Evolutionary conservation across 2,329 filamentous ascomycete species (phyloP).

Genomic region (Metarhizium rileyi): DNA sequence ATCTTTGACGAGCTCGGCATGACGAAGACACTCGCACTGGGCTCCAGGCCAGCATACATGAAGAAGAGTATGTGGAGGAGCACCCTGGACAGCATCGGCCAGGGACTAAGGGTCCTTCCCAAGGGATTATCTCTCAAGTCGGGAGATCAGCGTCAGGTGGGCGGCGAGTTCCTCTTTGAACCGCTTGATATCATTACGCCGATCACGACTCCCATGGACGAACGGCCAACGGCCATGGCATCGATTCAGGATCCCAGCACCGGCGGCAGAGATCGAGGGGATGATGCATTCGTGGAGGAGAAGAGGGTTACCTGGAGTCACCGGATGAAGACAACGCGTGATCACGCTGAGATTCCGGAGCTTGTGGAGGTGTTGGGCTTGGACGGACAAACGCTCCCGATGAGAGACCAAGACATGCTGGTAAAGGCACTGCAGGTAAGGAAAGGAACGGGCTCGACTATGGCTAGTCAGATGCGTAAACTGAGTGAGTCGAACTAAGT

Average conservation of each 20-base stretch:
- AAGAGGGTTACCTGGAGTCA: slow-evolving; percentile 70
- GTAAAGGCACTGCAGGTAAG: slow-evolving; percentile 33
- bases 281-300: slow-evolving; percentile 29
- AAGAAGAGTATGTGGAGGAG: slow-evolving; percentile 41
- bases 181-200: slow-evolving; percentile 35
- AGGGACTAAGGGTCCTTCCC: slow-evolving; percentile 49
- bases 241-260: slow-evolving; percentile 12
- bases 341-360: slow-evolving; percentile 64
- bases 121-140: slow-evolving; percentile 50
- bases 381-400: slow-evolving; percentile 29
- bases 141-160: slow-evolving; percentile 59
- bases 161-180: slow-evolving; percentile 73
- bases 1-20: slow-evolving; percentile 62
- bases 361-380: slow-evolving; percentile 54
- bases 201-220: slow-evolving; percentile 32
- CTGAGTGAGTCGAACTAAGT: slow-evolving; percentile 23
- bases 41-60: slow-evolving; percentile 54
- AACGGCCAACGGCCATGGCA: slow-evolving; percentile 15
- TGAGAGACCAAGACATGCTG: slow-evolving; percentile 35
- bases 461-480: slow-evolving; percentile 39
- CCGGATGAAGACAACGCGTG: slow-evolving; percentile 68
- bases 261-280: slow-evolving; percentile 13
- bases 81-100: slow-evolving; percentile 42
- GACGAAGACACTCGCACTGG: slow-evolving; percentile 52
- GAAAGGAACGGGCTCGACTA: slow-evolving; percentile 44